Conservation (phyloP, 2,329 filamentous ascomycete genomes). For the Penicillium decumbens region DNA sequence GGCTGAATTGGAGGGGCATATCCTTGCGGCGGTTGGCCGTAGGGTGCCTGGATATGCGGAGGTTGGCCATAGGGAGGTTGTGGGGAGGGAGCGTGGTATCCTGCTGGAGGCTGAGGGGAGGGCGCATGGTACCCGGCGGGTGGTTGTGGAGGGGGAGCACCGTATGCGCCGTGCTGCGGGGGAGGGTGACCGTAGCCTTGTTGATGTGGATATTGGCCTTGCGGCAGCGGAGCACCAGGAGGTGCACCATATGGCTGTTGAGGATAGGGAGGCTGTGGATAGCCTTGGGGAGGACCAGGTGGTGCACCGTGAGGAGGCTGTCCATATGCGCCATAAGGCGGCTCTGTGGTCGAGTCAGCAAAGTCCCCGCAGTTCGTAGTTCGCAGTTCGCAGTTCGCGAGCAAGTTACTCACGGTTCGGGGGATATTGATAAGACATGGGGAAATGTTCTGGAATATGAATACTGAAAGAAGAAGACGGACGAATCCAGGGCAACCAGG, state of each 20-base stretch:
- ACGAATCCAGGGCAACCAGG: background rate
- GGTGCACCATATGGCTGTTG: conserved; percentile 36
- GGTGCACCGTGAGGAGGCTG: conserved; percentile 23
- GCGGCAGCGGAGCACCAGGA: conserved; percentile 12
- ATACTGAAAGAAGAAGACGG: no score
- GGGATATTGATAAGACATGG: conserved; percentile 23
- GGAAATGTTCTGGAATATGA: background rate
- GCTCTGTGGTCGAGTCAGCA: conserved; percentile 14
- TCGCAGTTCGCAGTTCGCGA: background rate
- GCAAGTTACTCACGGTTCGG: conserved; percentile 18
- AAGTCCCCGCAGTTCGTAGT: background rate
- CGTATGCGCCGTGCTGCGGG: conserved; percentile 30
- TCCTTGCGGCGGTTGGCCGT: conserved; percentile 1
- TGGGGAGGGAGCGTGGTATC: conserved; percentile 13
- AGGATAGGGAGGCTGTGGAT: conserved; percentile 24
- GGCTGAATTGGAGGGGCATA: conserved; percentile 13
- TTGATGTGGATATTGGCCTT: conserved; percentile 25
- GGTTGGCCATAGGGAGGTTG: conserved; percentile 19
- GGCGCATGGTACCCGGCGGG: conserved; percentile 16
- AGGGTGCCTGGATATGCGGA: conserved; percentile 2
- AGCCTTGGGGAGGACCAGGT: conserved; percentile 26
- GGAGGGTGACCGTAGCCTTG: conserved; percentile 39
- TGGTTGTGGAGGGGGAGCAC: conserved; percentile 31
- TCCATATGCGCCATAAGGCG: conserved; percentile 28
- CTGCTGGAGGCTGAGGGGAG: conserved; percentile 15